Evolutionary conservation across 257 asterid species (phyloP), one percentile per base, ranked within the genome.

Genomic region (Salvia hispanica): DNA sequence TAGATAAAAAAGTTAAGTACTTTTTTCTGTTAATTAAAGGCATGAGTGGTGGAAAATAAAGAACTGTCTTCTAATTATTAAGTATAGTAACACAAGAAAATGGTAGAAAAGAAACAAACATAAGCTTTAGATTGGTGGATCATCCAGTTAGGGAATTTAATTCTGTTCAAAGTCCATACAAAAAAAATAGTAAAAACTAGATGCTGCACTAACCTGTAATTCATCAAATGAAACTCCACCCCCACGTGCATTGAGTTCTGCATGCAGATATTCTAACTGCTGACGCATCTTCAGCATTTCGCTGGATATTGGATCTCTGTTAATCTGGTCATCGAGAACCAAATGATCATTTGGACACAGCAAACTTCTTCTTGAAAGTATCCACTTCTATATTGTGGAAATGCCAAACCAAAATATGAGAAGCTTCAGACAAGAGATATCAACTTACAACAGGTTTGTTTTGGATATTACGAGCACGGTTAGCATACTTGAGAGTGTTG

Each of bases 241-340:
- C 36, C 89, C 95, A 66, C 95, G 98, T 59, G 96, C 95, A 80
- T 96, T 83, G 62, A 94, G 96, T 82, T 94, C 95, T 40, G 99
- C 99, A 76, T 94, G 99, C 77, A 94, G 71, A 82, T 66, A 91
- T 71, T 89, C 98, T 73, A 94, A 83, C 65, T 89, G 99, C 52
- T 94, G 99, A 34, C 98, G 92, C 98, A 94, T 91, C 83, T 94
- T 94, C 75, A 91, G 69, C 99, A 94, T 91, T 86, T 94, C 99
- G 71, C 66, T 94, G 25, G 98, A 83, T 63, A 91, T 81, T 46
- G 98, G 97, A 68, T 94, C 98, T 83, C 99, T 80, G 78, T 94
- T 94, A 59, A 94, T 61, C 99, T 94, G 90, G 47, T 67, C 72
- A 76, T 63, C 25, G 34, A 70, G 53, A 42, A 74, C 43, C 43